Conservation (phyloP, 116 monocot species). For the Trichopus zeylanicus region DNA sequence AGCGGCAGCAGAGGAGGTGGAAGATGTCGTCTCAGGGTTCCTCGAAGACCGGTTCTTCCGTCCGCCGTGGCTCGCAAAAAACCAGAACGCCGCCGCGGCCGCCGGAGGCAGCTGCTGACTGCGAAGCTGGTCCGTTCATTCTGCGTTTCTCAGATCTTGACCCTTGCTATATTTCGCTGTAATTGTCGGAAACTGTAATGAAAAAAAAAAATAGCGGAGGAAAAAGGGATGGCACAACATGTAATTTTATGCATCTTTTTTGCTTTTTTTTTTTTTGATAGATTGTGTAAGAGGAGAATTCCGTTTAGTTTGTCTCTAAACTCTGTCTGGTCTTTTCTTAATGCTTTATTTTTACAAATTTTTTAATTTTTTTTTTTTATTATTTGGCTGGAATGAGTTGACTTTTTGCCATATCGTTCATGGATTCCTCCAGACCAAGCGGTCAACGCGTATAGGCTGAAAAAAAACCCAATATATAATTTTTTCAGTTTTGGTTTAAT, state of each 20-base stretch:
- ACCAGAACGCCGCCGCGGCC: conserved; percentile 4
- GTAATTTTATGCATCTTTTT: not conserved
- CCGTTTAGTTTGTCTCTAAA: not conserved
- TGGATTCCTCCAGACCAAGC: too few relatives aligned
- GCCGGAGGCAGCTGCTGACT: conserved; percentile 1
- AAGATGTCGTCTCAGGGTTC: not conserved
- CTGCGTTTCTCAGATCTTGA: not conserved
- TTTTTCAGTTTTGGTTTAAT: too few relatives aligned
- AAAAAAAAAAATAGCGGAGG: not conserved
- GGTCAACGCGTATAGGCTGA: too few relatives aligned
- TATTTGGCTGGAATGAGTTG: too few relatives aligned
- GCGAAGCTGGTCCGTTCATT: not conserved
- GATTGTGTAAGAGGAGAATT: not conserved
- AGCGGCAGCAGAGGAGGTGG: too few relatives aligned
- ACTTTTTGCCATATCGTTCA: too few relatives aligned
- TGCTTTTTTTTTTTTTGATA: not conserved
- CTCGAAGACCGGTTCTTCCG: conserved; percentile 7
- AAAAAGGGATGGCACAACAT: not conserved
- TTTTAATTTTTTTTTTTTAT: not conserved
- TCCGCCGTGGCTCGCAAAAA: conserved; percentile 15
- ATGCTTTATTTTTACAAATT: not conserved
- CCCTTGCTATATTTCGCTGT: not conserved
- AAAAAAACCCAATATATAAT: too few relatives aligned
- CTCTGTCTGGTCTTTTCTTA: not conserved
- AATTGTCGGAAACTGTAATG: not conserved